These are phyloP conservation scores for Aspergillus saccharolyticus DNA, from an alignment of 495 filamentous ascomycete genomes.

Conservation along the genomic window DNA sequence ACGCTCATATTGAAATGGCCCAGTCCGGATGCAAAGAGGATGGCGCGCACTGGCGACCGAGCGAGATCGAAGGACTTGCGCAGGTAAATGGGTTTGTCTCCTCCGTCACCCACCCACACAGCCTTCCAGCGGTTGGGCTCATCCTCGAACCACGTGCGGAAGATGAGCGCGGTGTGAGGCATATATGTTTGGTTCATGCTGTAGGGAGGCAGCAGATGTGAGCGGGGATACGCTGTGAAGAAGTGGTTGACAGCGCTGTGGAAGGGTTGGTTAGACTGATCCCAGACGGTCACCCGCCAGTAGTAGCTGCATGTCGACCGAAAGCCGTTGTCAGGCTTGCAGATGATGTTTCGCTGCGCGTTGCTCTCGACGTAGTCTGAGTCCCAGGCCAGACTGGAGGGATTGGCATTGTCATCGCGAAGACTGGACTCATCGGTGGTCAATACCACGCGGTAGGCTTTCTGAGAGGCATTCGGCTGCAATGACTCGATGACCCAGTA, in stretches of 20 bases:
- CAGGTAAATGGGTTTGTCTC: slow-evolving; percentile 28
- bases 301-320: slow-evolving; percentile 22
- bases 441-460: slow-evolving; percentile 22
- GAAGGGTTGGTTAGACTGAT: slow-evolving; percentile 8
- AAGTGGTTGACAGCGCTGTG: slow-evolving; percentile 21
- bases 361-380: slow-evolving; percentile 22
- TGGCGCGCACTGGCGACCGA: slow-evolving; percentile 11
- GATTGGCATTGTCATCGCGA: neutral
- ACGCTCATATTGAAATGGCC: slow-evolving; percentile 28
- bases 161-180: slow-evolving; percentile 27
- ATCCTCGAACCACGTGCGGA: slow-evolving; percentile 30
- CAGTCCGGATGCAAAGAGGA: slow-evolving; percentile 26
- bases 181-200: slow-evolving; percentile 33
- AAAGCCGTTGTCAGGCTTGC: slow-evolving; percentile 19
- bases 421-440: slow-evolving; percentile 3
- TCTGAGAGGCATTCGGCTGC: slow-evolving; percentile 8
- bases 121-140: slow-evolving; percentile 26
- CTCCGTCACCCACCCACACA: slow-evolving; percentile 29
- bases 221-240: slow-evolving; percentile 21
- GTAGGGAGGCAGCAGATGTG: slow-evolving; percentile 24
- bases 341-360: slow-evolving; percentile 25
- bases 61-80: slow-evolving; percentile 20
- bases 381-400: slow-evolving; percentile 18
- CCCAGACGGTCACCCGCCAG: slow-evolving; percentile 24
- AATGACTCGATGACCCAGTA: slow-evolving; percentile 20